Evolutionary conservation across 2,329 filamentous ascomycete species (phyloP), one percentile per base, ranked within the genome.

Genomic region (Rhytidhysteron rufulum): DNA sequence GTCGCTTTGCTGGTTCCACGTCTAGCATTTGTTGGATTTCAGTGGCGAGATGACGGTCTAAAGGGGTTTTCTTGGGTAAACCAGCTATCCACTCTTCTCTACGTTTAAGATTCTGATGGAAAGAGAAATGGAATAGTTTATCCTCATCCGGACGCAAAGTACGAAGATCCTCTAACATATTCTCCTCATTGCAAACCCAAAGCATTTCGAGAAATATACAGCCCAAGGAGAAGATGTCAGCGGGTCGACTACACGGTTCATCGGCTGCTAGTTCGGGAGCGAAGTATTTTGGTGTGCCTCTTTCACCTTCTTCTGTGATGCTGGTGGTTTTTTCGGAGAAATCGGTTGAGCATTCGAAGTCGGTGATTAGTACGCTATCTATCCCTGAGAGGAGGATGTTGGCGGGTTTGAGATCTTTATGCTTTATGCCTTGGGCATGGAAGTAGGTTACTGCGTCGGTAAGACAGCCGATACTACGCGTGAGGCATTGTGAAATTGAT

Each of bases 331-430:
- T 39, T 4, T 46, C 25, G 1, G 51, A 52, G 20, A 56, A 58
- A 37, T 56, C 51, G 4, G 51, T 55, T 1, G 51, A 49, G 10
- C 34, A 52, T 0, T 51, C 54, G 30, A 57, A 55, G 25, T 55
- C 52, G 13, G 52, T 57, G 3, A 57, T 17, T 42, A 45, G 51
- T 3, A 55, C 24, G 16, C 25, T 7, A 3, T 38, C 31, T 8
- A 47, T 33, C 10, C 18, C 39, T 9, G 42, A 39, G 7, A 56
- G 34, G 3, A 53, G 38, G 25, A 51, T 50, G 15, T 50, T 53
- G 1, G 50, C 50, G 2, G 41, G 51, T 51, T 57, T 36, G 4
- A 57, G 25, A 21, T 57, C 53, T 36, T 56, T 53, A 24, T 56
- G 54, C 2, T 50, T 45, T 21, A 55, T 48, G 3, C 41, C 42